Evolutionary conservation across 352 stramenopile species (phyloP), one percentile per base, ranked within the genome.

Genomic region (Pythium sp.): DNA sequence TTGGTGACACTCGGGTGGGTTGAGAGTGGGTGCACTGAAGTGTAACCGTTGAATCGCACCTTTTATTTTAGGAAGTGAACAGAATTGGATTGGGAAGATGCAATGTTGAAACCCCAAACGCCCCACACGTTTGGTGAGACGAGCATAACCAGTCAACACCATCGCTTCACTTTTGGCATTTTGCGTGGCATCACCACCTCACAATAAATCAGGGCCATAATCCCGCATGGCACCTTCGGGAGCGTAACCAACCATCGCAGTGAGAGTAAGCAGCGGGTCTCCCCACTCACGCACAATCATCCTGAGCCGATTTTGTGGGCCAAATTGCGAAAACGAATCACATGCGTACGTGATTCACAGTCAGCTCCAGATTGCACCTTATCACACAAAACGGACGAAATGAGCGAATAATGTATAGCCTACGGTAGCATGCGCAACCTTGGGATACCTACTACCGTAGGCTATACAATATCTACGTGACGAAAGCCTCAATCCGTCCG

Each of bases 141-240:
- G 9, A 28, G 49, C 20, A n/a, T 56, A 30, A 56, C 49, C 49
- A 28, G 49, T 56, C 49, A 56, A 18, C 43, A 51, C 43, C 43
- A 51, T 18, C 43, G 30, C 3, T 32, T 32, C 30, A 32, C 30
- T 3, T 32, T 32, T 32, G 30, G 30, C 30, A 32, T 32, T 32
- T 32, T 32, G 30, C 30, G 30, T 32, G 30, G 43, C 18, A 4
- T 51, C 18, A 6, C 43, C 11, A 9, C 15, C 43, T 51, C 43
- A 24, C 20, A 26, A 56, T 30, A 56, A 56, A 56, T 56, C 49
- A 56, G 49, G n/a, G 49, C 49, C 49, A 56, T 56, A 28, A 56
- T 24, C 46, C 14, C 12, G 12, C 38, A 46, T 12, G 38, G 20
- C 38, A 18, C 38, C 0, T 7, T 6, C 14, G 12, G 3, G 38